Percentiles rank a stretch among this genome's conserved stretches.
These are phyloP conservation scores for Boletus reticuloceps DNA, from an alignment of 768 basidiomycete species.

Conservation along the genomic window DNA sequence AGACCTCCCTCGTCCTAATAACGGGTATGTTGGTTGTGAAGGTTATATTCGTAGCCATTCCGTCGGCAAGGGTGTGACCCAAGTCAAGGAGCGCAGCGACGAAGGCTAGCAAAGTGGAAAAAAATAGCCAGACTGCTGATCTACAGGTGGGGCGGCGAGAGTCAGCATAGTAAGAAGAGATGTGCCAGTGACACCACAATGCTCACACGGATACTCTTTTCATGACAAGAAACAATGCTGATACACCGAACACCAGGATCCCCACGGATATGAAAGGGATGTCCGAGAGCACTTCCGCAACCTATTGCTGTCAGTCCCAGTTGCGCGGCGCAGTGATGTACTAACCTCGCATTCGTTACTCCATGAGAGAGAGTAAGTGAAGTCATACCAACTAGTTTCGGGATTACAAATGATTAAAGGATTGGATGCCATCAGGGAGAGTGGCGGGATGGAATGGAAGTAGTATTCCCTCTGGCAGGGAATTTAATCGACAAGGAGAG, in stretches of 20 bases:
- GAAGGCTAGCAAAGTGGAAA: conserved; percentile 59
- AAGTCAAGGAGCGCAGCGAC: conserved; percentile 63
- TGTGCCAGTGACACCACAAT: not conserved
- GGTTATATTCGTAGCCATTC: conserved; percentile 25
- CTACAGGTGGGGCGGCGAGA: conserved; percentile 26
- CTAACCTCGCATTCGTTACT: conserved; percentile 45
- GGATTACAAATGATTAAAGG: conserved; percentile 10
- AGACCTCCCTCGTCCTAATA: conserved; percentile 55
- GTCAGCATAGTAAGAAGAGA: not conserved
- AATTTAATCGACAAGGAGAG: not conserved
- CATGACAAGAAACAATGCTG: conserved; percentile 53
- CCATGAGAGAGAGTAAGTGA: conserved; percentile 34
- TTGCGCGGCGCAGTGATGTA: conserved; percentile 9
- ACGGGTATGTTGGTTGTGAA: conserved; percentile 29
- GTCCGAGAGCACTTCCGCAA: conserved; percentile 56
- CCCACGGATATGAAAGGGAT: conserved; percentile 69
- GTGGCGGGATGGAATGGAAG: conserved; percentile 12
- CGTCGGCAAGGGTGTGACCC: conserved; percentile 46
- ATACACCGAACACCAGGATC: conserved; percentile 59
- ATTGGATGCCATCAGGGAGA: conserved; percentile 19
- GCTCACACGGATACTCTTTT: conserved; percentile 53
- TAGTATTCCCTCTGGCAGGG: conserved; percentile 6
- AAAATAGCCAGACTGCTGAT: conserved; percentile 50
- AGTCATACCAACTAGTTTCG: conserved; percentile 17
- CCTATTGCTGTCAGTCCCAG: conserved; percentile 33